Evolutionary conservation across 2,329 filamentous ascomycete genomes (phyloP), one percentile per base, ranked within the genome.

Genomic region (Achaetomium macrosporum): DNA sequence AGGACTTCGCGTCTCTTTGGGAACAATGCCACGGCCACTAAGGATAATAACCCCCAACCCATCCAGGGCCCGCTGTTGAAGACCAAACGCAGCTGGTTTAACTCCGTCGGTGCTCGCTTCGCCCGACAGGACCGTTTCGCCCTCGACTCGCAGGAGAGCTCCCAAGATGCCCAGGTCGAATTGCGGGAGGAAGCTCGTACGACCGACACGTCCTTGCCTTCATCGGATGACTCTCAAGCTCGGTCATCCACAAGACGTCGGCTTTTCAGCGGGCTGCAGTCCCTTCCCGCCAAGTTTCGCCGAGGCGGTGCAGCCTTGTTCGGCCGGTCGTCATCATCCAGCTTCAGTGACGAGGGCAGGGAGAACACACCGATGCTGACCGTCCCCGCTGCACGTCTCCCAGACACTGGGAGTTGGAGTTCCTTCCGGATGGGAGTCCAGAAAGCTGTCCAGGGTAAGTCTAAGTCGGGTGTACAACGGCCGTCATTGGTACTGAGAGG

Each of bases 351-450:
- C 11, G 29, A 45, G 12, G 51, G 44, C n/a, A 54, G 47, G 13
- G 52, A 50, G 30, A 47, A 50, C 20, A 19, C 35, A 2, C 15
- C 31, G 8, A n/a, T 10, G 10, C 11, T 35, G 15, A 3, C 42
- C 12, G 5, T 10, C 5, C 33, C 37, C 2, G 10, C 19, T 17
- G 16, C 19, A 8, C 31, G 30, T 3, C n/a, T 33, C 9, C 16
- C 12, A 11, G 39, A 39, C 16, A 39, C 52, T 7, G 43, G 44
- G 2, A 55, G 53, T 41, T 55, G 39, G 44, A 51, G 44, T n/a
- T 51, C 53, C 8, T 56, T 56, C 19, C 50, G 54, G 5, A 42
- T 39, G 11, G 46, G 50, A 8, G 37, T 53, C 6, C 54, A 52
- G 37, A 46, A 44, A 15, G 46, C 50, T 36, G 37, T 53, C 10